Conservation (phyloP, 768 basidiomycete species). For the Mycena latifolia region DNA sequence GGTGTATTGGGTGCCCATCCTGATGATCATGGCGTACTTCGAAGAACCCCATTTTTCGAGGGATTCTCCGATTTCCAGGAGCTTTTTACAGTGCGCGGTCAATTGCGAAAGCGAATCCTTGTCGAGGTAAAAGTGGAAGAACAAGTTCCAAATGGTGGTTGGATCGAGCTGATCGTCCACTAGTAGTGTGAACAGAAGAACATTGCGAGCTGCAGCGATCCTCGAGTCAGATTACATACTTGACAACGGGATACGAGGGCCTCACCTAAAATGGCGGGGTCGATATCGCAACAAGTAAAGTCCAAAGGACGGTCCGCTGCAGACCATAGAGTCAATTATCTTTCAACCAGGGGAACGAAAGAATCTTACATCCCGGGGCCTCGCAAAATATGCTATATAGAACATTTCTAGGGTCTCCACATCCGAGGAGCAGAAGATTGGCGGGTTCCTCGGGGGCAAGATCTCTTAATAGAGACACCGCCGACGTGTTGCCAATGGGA, state of each 20-base stretch:
- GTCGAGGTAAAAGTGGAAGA: slow-evolving; percentile 63
- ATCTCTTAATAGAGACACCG: slow-evolving; percentile 61
- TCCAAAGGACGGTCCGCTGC: slow-evolving; percentile 50
- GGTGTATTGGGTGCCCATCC: slow-evolving; percentile 53
- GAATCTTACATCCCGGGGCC: slow-evolving; percentile 38
- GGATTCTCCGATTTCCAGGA: slow-evolving; percentile 47
- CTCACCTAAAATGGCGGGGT: slow-evolving; percentile 61
- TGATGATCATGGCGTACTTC: slow-evolving; percentile 52
- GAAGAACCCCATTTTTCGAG: slow-evolving; percentile 54
- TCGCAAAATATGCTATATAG: slow-evolving; percentile 60
- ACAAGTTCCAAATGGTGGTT: slow-evolving; percentile 55
- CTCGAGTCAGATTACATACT: background rate
- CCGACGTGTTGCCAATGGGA: slow-evolving; percentile 70
- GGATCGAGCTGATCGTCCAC: slow-evolving; percentile 43
- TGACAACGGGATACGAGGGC: background rate
- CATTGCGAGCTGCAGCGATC: slow-evolving; percentile 56
- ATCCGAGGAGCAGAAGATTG: slow-evolving; percentile 65
- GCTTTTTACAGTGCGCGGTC: slow-evolving; percentile 52
- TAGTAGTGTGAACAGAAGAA: slow-evolving; percentile 59
- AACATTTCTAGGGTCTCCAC: slow-evolving; percentile 68
- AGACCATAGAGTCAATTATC: background rate
- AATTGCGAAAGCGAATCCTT: slow-evolving; percentile 47
- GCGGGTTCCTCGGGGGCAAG: slow-evolving; percentile 62
- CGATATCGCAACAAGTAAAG: slow-evolving; percentile 65
- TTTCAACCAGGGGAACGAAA: too few relatives aligned